Conservation (phyloP, 257 asterid genomes). For the Solanum chmielewskii region DNA sequence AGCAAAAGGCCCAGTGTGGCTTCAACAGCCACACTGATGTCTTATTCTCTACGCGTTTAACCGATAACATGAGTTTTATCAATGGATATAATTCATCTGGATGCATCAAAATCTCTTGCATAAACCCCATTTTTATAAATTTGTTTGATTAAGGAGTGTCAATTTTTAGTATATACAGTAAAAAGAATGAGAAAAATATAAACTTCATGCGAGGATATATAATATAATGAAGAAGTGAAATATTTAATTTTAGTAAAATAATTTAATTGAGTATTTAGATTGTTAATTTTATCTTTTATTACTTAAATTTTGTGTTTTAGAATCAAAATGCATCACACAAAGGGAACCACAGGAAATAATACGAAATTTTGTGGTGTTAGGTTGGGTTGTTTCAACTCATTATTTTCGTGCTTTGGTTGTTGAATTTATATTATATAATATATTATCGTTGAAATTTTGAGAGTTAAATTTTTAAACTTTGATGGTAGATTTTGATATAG, state of each 20-base stretch:
- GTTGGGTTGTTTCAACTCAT: neutral
- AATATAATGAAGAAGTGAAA: neutral
- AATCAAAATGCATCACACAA: neutral
- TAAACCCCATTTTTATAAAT: neutral
- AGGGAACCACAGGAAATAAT: neutral
- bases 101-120: slow-evolving; percentile 61
- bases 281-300: too few relatives aligned
- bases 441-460: neutral
- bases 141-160: neutral
- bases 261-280: neutral
- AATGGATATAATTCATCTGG: slow-evolving; percentile 80
- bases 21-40: slow-evolving; percentile 54
- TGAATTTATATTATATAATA: too few relatives aligned
- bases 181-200: neutral
- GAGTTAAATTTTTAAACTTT: too few relatives aligned
- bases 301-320: too few relatives aligned
- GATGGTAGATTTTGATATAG: too few relatives aligned
- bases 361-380: neutral
- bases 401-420: neutral
- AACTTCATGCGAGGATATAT: neutral
- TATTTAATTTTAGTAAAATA: too few relatives aligned
- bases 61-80: slow-evolving; percentile 61
- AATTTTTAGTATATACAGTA: too few relatives aligned
- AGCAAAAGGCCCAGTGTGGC: slow-evolving; percentile 92
- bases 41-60: slow-evolving; percentile 38